A percentile compares a stretch with the other conserved stretches of the same genome.
Evolutionary conservation across 2,329 filamentous ascomycete species (phyloP).

Genomic region (Clarireedia hainanense): DNA sequence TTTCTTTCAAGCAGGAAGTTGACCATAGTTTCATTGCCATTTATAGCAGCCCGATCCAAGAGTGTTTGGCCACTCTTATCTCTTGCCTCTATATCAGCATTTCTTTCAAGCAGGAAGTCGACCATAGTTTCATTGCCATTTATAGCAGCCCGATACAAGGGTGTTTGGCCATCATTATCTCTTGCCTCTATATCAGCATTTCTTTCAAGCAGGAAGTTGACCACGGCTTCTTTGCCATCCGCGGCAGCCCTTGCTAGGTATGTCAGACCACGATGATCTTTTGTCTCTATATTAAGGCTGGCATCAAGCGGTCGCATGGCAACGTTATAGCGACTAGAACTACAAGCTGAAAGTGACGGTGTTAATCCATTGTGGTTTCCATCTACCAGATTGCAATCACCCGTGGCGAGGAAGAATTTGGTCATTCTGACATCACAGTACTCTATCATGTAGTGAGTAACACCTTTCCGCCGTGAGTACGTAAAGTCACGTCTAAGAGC

Average conservation of each 20-base stretch:
- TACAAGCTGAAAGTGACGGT: conserved; percentile 8
- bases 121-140: too few species aligned
- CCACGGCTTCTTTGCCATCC: background rate
- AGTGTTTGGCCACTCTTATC: too few species aligned
- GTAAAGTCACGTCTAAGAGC: conserved; percentile 8
- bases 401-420: background rate
- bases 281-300: background rate
- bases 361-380: conserved; percentile 1
- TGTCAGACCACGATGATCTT: too few species aligned
- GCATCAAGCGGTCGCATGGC: conserved; percentile 8
- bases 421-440: conserved; percentile 9
- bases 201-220: background rate
- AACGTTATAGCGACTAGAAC: background rate
- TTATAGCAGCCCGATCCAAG: fast-evolving
- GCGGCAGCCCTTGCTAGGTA: background rate
- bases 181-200: background rate
- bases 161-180: background rate
- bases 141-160: background rate
- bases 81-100: too few species aligned
- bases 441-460: conserved; percentile 8
- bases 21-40: too few species aligned
- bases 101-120: too few species aligned
- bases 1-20: too few species aligned
- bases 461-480: conserved; percentile 8
- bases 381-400: background rate